phyloP scores from a whole-genome alignment of 2,329 filamentous ascomycete genomes.

The Falciphora oryzae region DNA sequence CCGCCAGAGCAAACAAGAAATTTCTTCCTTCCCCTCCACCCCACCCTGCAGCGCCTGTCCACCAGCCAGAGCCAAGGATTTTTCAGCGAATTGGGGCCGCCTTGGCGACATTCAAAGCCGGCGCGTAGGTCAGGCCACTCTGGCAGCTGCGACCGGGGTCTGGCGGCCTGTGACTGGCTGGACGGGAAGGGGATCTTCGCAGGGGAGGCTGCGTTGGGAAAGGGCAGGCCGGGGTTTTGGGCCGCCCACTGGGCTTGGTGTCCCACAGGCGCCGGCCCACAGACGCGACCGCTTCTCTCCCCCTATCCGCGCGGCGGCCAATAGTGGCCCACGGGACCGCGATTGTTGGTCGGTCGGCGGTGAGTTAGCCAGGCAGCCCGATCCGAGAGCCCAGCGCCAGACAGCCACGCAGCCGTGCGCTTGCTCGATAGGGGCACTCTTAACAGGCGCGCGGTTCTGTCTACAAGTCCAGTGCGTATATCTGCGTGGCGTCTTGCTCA shows the following conservation, averaged over 20 bases:
- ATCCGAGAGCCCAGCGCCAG: neutral
- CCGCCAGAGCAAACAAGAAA: neutral
- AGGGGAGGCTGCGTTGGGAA: neutral
- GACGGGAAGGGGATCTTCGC: conserved; percentile 2
- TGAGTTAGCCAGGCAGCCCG: too few species aligned
- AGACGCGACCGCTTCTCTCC: neutral
- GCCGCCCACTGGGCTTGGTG: neutral
- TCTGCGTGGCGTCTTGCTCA: neutral
- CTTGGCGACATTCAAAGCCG: conserved; percentile 5
- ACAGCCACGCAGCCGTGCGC: neutral
- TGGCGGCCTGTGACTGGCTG: conserved; percentile 4
- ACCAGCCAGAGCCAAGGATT: too few species aligned
- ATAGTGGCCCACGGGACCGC: too few species aligned
- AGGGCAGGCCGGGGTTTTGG: neutral
- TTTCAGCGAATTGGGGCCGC: too few species aligned
- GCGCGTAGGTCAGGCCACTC: conserved; percentile 10
- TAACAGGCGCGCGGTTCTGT: neutral
- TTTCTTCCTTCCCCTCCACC: neutral
- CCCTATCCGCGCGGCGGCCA: too few species aligned
- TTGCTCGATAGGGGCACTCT: neutral
- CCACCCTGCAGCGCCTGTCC: too few species aligned
- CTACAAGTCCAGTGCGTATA: neutral
- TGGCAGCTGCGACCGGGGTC: neutral
- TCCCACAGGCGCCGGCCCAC: neutral
- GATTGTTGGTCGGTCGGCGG: too few species aligned